phyloP scores from a whole-genome alignment of 1,284 basidiomycete species.

The Microbotryomycetes sp. region DNA sequence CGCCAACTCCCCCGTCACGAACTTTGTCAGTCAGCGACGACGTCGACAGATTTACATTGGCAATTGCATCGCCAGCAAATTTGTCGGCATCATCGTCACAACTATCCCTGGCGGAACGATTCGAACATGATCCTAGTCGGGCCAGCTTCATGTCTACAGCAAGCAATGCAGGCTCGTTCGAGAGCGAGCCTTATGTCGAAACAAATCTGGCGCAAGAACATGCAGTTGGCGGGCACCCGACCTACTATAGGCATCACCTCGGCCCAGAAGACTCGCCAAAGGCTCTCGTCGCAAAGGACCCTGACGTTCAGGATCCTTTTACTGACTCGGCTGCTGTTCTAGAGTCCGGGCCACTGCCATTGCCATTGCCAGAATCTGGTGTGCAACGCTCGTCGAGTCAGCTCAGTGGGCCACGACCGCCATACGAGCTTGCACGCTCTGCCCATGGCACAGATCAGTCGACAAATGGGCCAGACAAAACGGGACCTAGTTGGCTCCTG shows the following conservation, averaged over 20 bases:
- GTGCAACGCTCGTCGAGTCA: background rate
- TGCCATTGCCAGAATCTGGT: background rate
- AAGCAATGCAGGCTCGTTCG: background rate
- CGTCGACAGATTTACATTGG: background rate
- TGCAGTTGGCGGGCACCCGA: too few species aligned
- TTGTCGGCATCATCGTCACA: background rate
- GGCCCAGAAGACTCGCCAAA: background rate
- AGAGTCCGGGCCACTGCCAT: too few species aligned
- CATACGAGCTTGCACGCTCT: background rate
- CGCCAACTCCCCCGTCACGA: background rate
- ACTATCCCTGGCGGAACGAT: constrained; percentile 1
- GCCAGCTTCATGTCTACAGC: background rate
- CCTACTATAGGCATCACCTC: background rate
- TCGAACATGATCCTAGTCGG: constrained; percentile 8
- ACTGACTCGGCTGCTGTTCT: too few species aligned
- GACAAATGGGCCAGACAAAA: background rate
- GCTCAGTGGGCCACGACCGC: background rate
- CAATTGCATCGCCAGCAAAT: background rate
- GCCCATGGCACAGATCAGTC: background rate
- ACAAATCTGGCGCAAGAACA: too few species aligned
- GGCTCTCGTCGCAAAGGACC: background rate
- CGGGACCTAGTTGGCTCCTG: background rate
- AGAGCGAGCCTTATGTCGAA: background rate
- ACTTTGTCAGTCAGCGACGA: background rate
- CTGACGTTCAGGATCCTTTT: background rate